Conservation (phyloP, 1,284 basidiomycete species). For the Cryptococcus sp. region DNA sequence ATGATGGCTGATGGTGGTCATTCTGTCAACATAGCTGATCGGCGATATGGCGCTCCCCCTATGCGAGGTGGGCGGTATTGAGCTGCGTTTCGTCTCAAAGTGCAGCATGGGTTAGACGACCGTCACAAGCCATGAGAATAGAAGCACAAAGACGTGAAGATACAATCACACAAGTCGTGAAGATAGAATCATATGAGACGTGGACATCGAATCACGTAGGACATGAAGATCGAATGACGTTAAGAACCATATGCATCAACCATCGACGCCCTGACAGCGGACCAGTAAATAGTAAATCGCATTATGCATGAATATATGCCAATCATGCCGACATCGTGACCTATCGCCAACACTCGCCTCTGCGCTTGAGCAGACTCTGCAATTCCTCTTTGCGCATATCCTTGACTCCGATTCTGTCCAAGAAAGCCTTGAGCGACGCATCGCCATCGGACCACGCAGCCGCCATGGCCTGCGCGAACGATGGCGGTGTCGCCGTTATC, state of each 20-base stretch:
- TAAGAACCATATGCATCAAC: too few species aligned
- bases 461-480: slow-evolving; percentile 78
- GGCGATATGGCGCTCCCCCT: slow-evolving; percentile 13
- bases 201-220: too few species aligned
- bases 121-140: too few species aligned
- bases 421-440: slow-evolving; percentile 63
- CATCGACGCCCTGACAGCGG: too few species aligned
- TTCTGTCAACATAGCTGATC: slow-evolving; percentile 4
- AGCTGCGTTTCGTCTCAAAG: too few species aligned
- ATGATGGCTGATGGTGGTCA: neutral
- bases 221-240: too few species aligned
- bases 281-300: too few species aligned
- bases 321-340: neutral
- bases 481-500: slow-evolving; percentile 60
- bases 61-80: neutral
- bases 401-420: slow-evolving; percentile 53
- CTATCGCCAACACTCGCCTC: slow-evolving; percentile 49
- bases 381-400: slow-evolving; percentile 33
- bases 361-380: slow-evolving; percentile 43
- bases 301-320: too few species aligned
- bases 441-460: slow-evolving; percentile 73
- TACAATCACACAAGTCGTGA: too few species aligned
- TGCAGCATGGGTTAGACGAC: too few species aligned
- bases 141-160: too few species aligned
- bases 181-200: too few species aligned